phyloP scores from a whole-genome alignment of 192 early-diverging fungal species.

The Coemansia sp. region DNA sequence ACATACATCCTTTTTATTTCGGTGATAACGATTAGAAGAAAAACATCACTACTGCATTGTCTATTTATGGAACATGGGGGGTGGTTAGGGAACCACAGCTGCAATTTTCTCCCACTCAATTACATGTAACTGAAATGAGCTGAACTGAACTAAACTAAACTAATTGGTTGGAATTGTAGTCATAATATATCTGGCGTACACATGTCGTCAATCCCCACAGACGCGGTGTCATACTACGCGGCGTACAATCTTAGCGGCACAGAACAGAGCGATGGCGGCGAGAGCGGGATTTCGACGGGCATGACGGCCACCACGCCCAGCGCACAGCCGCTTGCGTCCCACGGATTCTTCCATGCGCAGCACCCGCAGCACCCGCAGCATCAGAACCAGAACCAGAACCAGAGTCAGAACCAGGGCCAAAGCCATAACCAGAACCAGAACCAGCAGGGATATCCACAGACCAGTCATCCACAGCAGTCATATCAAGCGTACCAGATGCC shows the following conservation, averaged over 20 bases:
- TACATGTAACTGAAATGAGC: no score
- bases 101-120: no score
- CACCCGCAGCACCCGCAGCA: slow-evolving; percentile 17
- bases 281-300: slow-evolving; percentile 13
- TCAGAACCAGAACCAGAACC: no score
- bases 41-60: no score
- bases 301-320: not conserved
- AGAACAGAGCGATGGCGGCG: slow-evolving; percentile 30
- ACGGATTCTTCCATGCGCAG: slow-evolving; percentile 40
- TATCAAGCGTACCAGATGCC: no score
- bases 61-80: not conserved
- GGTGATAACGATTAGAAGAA: no score
- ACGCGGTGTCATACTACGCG: slow-evolving; percentile 41
- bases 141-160: no score
- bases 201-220: slow-evolving; percentile 46
- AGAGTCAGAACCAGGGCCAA: no score
- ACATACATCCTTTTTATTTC: no score
- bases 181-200: slow-evolving; percentile 35
- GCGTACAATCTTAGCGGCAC: slow-evolving; percentile 31
- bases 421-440: no score
- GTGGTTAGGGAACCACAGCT: no score
- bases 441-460: slow-evolving; percentile 13
- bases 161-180: slow-evolving; percentile 35
- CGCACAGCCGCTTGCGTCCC: slow-evolving; percentile 23
- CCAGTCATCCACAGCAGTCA: no score